Conservation (phyloP, 495 filamentous ascomycete species). For the Hyphodiscus hymeniophilus region DNA sequence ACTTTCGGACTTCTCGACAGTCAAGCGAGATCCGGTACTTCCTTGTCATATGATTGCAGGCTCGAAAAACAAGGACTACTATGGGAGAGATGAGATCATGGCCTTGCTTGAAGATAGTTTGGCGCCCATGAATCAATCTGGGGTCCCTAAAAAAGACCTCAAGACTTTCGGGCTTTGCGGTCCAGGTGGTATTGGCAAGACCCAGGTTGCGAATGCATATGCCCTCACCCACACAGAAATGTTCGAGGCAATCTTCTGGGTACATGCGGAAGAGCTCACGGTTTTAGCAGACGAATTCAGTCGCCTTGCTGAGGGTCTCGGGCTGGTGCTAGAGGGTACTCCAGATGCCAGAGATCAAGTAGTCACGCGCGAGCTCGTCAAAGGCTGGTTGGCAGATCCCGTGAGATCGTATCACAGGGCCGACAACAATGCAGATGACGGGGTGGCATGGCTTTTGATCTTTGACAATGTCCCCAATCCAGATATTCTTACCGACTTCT, state of each 20-base stretch:
- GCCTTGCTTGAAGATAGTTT: slow-evolving; percentile 22
- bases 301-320: slow-evolving; percentile 26
- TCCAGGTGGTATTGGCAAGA: slow-evolving; percentile 35
- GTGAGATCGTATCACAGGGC: slow-evolving; percentile 10
- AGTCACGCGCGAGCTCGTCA: slow-evolving; percentile 26
- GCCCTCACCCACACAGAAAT: slow-evolving; percentile 12
- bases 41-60: not conserved
- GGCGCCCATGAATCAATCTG: slow-evolving; percentile 14
- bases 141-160: slow-evolving; percentile 10
- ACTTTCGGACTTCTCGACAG: not conserved
- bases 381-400: slow-evolving; percentile 29
- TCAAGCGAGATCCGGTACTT: not conserved
- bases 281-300: slow-evolving; percentile 27
- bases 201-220: slow-evolving; percentile 29
- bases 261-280: slow-evolving; percentile 27
- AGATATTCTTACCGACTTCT: slow-evolving; percentile 26
- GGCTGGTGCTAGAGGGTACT: slow-evolving; percentile 25
- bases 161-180: slow-evolving; percentile 28
- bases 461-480: slow-evolving; percentile 33
- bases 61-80: slow-evolving; percentile 23
- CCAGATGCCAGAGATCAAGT: slow-evolving; percentile 24
- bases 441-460: slow-evolving; percentile 30
- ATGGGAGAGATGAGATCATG: slow-evolving; percentile 25
- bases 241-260: slow-evolving; percentile 37
- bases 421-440: not conserved